Evolutionary conservation across 2,329 filamentous ascomycete species (phyloP).

Genomic region (Moelleriella libera): DNA sequence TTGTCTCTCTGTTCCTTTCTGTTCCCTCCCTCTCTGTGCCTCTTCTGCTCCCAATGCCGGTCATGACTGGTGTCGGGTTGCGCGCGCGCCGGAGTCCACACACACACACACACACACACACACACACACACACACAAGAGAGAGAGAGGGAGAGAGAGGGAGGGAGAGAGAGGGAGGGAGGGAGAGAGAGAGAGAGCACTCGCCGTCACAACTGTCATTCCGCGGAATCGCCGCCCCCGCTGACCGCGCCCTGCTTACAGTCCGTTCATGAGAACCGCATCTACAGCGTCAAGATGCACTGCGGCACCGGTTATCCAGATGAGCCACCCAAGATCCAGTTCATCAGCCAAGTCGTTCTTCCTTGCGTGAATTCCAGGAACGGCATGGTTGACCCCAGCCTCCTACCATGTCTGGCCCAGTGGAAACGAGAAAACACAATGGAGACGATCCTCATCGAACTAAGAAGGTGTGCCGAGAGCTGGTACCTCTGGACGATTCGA

Average conservation of each 20-base stretch:
- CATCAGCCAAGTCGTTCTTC: slow-evolving; percentile 89
- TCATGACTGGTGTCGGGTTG: too few relatives aligned
- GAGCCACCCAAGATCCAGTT: slow-evolving; percentile 82
- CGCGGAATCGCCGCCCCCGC: not conserved
- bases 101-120: too few relatives aligned
- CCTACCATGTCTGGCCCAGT: slow-evolving; percentile 73
- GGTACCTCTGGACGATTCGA: not conserved
- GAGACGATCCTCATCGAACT: slow-evolving; percentile 85
- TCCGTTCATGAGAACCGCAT: slow-evolving; percentile 97
- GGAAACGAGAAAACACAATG: slow-evolving; percentile 91
- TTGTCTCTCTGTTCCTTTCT: too few relatives aligned
- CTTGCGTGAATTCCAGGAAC: slow-evolving; percentile 70
- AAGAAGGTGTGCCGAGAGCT: slow-evolving; percentile 32
- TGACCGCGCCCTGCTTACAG: slow-evolving; percentile 25
- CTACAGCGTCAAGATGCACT: slow-evolving; percentile 96
- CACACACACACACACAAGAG: too few relatives aligned
- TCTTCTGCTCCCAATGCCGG: too few relatives aligned
- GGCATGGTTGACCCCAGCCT: slow-evolving; percentile 76
- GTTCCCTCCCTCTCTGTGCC: too few relatives aligned
- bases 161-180: too few relatives aligned
- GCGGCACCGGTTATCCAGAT: slow-evolving; percentile 80
- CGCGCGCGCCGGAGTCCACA: too few relatives aligned
- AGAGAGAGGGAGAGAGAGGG: too few relatives aligned
- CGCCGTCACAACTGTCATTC: not conserved
- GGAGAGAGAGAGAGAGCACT: too few relatives aligned